Conservation (phyloP, 1,139 yeast species). For the Hemisphaericaspora xylanilytica region DNA sequence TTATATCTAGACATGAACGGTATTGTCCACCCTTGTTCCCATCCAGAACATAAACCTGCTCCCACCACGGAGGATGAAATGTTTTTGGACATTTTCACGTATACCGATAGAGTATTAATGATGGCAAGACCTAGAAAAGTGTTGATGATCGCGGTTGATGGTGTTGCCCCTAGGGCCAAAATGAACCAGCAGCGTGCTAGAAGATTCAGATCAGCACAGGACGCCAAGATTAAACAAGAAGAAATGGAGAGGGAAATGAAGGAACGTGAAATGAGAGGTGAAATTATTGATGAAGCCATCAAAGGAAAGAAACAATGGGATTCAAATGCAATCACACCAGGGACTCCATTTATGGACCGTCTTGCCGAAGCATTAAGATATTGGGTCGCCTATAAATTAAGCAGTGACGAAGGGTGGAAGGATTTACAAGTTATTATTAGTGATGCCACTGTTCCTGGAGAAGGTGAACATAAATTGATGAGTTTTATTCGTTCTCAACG, state of each 20-base stretch:
- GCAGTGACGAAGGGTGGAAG: slow-evolving; percentile 90
- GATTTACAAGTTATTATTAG: slow-evolving; percentile 79
- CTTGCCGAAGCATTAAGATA: slow-evolving; percentile 79
- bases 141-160: slow-evolving; percentile 94
- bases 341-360: slow-evolving; percentile 95
- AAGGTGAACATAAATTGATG: slow-evolving; percentile 99
- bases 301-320: slow-evolving; percentile 71
- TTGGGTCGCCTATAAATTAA: slow-evolving; percentile 85
- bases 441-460: slow-evolving; percentile 98
- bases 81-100: slow-evolving; percentile 85
- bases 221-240: slow-evolving; percentile 61
- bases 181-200: slow-evolving; percentile 98
- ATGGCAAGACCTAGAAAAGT: slow-evolving; percentile 96
- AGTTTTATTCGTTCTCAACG: slow-evolving; percentile 84
- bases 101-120: slow-evolving; percentile 83
- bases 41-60: slow-evolving; percentile 91
- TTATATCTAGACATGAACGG: slow-evolving; percentile 95
- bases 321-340: slow-evolving; percentile 97
- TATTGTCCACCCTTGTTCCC: slow-evolving; percentile 96
- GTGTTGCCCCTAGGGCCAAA: slow-evolving; percentile 98
- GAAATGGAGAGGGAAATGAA: slow-evolving; percentile 53
- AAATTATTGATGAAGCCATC: slow-evolving; percentile 60
- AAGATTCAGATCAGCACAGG: slow-evolving; percentile 92
- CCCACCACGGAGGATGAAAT: slow-evolving; percentile 95
- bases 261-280: slow-evolving; percentile 59